Evolutionary conservation across 495 filamentous ascomycete species (phyloP).

Genomic region (Trichoderma virens): DNA sequence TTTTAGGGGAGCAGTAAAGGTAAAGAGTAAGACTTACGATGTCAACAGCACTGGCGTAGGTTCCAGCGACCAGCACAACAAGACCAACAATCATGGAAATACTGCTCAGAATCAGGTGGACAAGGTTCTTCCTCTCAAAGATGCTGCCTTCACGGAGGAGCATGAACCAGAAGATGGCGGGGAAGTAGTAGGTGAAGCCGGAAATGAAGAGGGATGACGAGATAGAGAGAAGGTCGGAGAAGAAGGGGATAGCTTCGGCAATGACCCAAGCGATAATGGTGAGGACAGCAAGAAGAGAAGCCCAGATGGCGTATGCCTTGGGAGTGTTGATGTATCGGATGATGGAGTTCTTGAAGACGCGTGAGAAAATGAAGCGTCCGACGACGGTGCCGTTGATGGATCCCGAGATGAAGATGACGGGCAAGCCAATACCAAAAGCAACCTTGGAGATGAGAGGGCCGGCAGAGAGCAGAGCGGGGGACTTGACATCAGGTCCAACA

Average conservation of each 20-base stretch:
- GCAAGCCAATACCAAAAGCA: conserved; percentile 72
- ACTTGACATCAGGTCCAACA: conserved; percentile 57
- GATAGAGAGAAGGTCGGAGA: conserved; percentile 56
- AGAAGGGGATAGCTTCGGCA: conserved; percentile 64
- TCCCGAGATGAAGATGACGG: conserved; percentile 67
- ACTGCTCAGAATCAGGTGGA: conserved; percentile 38
- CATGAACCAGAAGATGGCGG: conserved; percentile 57
- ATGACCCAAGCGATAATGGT: conserved; percentile 66
- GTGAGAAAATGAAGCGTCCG: conserved; percentile 58
- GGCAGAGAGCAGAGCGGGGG: conserved; percentile 62
- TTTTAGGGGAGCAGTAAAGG: not conserved
- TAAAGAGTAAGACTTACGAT: conserved; percentile 37
- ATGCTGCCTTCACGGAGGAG: conserved; percentile 49
- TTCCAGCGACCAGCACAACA: conserved; percentile 48
- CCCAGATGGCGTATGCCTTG: conserved; percentile 51
- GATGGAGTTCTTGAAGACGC: conserved; percentile 48
- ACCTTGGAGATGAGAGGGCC: conserved; percentile 55
- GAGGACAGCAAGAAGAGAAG: conserved; percentile 47
- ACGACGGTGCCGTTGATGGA: conserved; percentile 54
- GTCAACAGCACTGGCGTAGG: conserved; percentile 48
- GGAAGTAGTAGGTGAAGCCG: conserved; percentile 59
- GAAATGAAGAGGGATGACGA: conserved; percentile 55
- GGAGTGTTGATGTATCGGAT: conserved; percentile 53
- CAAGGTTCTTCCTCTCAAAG: conserved; percentile 37
- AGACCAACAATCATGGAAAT: conserved; percentile 48